These are phyloP conservation scores for Gastrolobium bilobum DNA, from an alignment of 306 rosid genomes.

Conservation along the genomic window DNA sequence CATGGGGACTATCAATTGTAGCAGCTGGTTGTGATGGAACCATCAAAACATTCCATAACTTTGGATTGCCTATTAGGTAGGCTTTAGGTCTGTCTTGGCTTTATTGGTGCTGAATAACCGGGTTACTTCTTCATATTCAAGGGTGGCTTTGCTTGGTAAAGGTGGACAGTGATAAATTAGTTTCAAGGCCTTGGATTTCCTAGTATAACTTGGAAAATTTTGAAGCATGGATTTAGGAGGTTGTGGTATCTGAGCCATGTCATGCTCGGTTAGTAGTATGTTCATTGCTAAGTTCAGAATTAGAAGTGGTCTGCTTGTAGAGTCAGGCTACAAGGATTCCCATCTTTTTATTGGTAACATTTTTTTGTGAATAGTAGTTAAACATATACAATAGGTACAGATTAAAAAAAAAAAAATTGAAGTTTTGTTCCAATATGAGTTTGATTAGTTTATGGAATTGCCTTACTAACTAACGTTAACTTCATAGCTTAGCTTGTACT, in stretches of 20 bases:
- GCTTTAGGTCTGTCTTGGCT: constrained; percentile 50
- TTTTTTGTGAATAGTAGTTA: constrained; percentile 51
- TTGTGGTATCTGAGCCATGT: not conserved
- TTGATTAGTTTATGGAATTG: not conserved
- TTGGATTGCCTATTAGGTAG: constrained; percentile 83
- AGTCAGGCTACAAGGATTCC: constrained; percentile 43
- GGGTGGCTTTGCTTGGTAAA: constrained; percentile 31
- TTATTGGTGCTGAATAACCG: not conserved
- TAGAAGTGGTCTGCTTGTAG: constrained; percentile 50
- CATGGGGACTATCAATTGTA: constrained; percentile 84
- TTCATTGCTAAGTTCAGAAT: constrained; percentile 46
- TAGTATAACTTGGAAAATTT: not conserved
- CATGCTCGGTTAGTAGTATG: constrained; percentile 26
- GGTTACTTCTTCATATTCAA: constrained; percentile 17
- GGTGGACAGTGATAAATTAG: constrained; percentile 1
- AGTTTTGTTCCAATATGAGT: constrained; percentile 30
- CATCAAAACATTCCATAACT: constrained; percentile 86
- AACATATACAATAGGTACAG: constrained; percentile 42
- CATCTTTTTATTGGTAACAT: not conserved
- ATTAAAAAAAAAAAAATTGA: constrained; percentile 34
- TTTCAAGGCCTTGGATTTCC: constrained; percentile 42
- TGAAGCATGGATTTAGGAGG: constrained; percentile 31
- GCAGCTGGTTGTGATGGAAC: constrained; percentile 81
- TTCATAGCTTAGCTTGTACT: not conserved
- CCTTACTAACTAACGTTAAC: not conserved